Conservation (phyloP, 106 monocot genomes). For the Dendrobium chrysotoxum region DNA sequence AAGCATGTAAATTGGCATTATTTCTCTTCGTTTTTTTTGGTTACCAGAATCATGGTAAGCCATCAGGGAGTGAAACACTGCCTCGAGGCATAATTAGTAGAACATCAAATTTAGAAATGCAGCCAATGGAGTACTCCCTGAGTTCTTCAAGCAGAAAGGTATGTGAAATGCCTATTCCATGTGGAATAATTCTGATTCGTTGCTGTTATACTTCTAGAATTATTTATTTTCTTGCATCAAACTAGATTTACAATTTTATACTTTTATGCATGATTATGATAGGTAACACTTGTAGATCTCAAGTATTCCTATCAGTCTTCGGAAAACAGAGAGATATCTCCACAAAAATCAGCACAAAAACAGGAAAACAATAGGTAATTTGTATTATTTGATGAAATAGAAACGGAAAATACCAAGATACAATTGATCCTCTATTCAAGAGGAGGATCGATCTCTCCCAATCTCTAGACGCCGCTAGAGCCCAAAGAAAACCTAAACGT, state of each 20-base stretch:
- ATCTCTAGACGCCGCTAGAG: no score
- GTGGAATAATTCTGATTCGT: background rate
- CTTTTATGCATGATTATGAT: background rate
- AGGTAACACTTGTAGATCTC: no score
- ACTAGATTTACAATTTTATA: background rate
- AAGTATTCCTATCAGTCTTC: no score
- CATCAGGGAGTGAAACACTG: slow-evolving; percentile 39
- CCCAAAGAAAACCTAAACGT: no score
- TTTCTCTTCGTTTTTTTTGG: background rate
- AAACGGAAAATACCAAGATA: no score
- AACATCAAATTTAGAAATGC: slow-evolving; percentile 45
- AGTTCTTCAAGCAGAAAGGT: slow-evolving; percentile 29
- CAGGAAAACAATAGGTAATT: no score
- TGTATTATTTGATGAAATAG: no score
- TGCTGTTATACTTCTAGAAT: background rate
- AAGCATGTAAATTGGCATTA: background rate
- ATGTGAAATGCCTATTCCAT: background rate
- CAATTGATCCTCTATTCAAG: no score
- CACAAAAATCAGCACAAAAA: no score
- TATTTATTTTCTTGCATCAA: background rate
- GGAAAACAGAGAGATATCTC: no score
- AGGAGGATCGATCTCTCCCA: no score
- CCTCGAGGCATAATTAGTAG: slow-evolving; percentile 44
- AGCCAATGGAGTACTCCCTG: slow-evolving; percentile 19
- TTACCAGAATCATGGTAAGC: slow-evolving; percentile 21